Percentiles rank a stretch among this genome's conserved stretches.
These are phyloP conservation scores for Chlamydomonas sp. DNA, from an alignment of 139 green algal species.

Conservation along the genomic window DNA sequence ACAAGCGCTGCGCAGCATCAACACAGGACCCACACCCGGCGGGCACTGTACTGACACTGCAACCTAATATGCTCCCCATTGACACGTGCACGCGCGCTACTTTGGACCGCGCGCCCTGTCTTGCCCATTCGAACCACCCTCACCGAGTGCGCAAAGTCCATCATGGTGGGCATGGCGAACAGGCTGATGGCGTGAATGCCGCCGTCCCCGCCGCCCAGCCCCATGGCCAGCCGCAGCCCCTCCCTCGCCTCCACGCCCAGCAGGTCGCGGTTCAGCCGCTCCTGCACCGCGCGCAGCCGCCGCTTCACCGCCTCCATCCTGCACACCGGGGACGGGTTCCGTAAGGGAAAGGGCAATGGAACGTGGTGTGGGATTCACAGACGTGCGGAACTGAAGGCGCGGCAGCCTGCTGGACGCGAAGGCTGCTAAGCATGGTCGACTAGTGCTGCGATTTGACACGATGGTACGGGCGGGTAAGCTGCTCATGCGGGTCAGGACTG, in stretches of 20 bases:
- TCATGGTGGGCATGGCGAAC: conserved; percentile 32
- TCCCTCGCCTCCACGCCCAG: conserved; percentile 42
- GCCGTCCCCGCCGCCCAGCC: conserved; percentile 40
- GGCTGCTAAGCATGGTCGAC: too few relatives aligned
- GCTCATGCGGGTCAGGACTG: too few relatives aligned
- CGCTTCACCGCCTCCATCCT: conserved; percentile 34
- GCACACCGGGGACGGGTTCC: neutral
- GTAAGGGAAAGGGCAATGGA: too few relatives aligned
- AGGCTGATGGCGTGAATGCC: conserved; percentile 36
- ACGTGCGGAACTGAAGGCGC: too few relatives aligned
- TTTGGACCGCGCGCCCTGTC: neutral
- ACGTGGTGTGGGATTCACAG: too few relatives aligned
- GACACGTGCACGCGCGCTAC: too few relatives aligned
- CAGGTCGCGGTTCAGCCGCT: conserved; percentile 40
- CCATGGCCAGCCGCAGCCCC: conserved; percentile 39
- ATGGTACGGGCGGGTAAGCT: too few relatives aligned
- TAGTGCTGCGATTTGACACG: too few relatives aligned
- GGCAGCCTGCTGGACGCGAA: too few relatives aligned
- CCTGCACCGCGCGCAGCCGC: conserved; percentile 2
- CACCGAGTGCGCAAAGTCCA: conserved; percentile 5
- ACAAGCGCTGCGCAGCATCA: neutral
- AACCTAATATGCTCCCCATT: too few relatives aligned
- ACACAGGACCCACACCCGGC: neutral
- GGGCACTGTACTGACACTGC: too few relatives aligned
- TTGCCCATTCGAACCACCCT: neutral